Conservation (phyloP, 768 basidiomycete species). For the Auricularia heimuer region DNA sequence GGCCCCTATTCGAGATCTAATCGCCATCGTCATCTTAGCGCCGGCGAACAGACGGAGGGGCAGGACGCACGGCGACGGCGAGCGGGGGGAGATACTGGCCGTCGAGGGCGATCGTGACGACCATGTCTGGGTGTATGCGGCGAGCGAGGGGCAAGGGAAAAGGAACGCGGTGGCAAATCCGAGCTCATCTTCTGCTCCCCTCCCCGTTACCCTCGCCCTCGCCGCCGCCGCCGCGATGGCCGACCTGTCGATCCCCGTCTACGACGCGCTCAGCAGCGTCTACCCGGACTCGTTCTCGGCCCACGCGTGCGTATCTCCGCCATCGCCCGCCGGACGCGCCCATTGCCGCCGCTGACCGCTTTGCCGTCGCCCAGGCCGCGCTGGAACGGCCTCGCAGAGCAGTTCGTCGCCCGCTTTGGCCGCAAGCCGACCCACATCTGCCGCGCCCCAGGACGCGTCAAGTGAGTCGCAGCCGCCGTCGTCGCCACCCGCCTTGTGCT, state of each 20-base stretch:
- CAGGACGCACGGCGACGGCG: neutral
- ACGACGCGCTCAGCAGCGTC: slow-evolving; percentile 45
- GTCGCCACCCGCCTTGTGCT: neutral
- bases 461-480: slow-evolving; percentile 32
- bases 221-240: neutral
- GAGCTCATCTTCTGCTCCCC: neutral
- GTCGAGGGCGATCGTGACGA: neutral
- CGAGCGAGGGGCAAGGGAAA: neutral
- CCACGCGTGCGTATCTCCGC: slow-evolving; percentile 30
- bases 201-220: neutral
- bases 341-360: neutral
- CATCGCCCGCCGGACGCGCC: neutral
- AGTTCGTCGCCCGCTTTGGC: slow-evolving; percentile 58
- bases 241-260: slow-evolving; percentile 48
- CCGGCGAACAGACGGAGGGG: neutral
- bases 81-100: neutral
- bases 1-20: slow-evolving; percentile 55
- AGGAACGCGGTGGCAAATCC: neutral
- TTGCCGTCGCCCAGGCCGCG: slow-evolving; percentile 26
- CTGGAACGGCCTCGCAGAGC: slow-evolving; percentile 51
- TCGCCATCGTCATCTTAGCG: slow-evolving; percentile 1
- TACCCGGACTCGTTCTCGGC: slow-evolving; percentile 45
- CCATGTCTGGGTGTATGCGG: neutral
- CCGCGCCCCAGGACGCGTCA: slow-evolving; percentile 73
- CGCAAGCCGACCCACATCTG: slow-evolving; percentile 59